These are phyloP conservation scores for Cladosporium sp. DNA, from an alignment of 2,329 filamentous ascomycete species.

Conservation along the genomic window DNA sequence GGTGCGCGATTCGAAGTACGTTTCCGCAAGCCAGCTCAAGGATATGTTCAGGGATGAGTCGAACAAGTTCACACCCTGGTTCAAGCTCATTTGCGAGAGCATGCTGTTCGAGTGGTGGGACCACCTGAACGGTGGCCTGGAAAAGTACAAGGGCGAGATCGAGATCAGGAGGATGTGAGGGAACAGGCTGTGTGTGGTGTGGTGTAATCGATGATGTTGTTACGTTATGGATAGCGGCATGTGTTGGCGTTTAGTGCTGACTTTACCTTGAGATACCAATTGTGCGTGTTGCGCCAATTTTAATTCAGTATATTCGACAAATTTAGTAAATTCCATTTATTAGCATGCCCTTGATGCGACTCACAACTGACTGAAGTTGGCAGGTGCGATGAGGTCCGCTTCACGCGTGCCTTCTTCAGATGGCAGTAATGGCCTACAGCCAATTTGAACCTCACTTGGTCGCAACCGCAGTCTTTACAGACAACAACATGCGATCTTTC, in stretches of 20 bases:
- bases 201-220: conserved; percentile 13
- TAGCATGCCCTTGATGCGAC: not conserved
- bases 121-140: conserved; percentile 76
- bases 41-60: conserved; percentile 77
- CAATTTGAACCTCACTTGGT: conserved; percentile 4
- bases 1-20: conserved; percentile 81
- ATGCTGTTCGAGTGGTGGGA: conserved; percentile 99
- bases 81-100: conserved; percentile 96
- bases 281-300: conserved; percentile 18
- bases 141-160: conserved; percentile 83
- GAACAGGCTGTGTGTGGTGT: not conserved
- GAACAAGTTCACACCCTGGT: conserved; percentile 95
- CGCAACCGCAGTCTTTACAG: not conserved
- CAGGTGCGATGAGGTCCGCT: conserved; percentile 1
- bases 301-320: conserved; percentile 8
- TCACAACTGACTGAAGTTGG: not conserved
- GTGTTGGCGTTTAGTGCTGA: conserved; percentile 19
- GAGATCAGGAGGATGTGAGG: conserved; percentile 78
- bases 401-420: conserved; percentile 9
- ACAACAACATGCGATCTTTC: not conserved
- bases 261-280: conserved; percentile 22
- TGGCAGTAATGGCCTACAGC: not conserved
- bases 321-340: not conserved
- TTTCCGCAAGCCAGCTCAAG: conserved; percentile 79
- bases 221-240: conserved; percentile 19